Percentiles rank a stretch among this genome's conserved stretches.
Evolutionary conservation across 2,329 filamentous ascomycete genomes (phyloP).

Genomic region (Fonsecaea nubica): DNA sequence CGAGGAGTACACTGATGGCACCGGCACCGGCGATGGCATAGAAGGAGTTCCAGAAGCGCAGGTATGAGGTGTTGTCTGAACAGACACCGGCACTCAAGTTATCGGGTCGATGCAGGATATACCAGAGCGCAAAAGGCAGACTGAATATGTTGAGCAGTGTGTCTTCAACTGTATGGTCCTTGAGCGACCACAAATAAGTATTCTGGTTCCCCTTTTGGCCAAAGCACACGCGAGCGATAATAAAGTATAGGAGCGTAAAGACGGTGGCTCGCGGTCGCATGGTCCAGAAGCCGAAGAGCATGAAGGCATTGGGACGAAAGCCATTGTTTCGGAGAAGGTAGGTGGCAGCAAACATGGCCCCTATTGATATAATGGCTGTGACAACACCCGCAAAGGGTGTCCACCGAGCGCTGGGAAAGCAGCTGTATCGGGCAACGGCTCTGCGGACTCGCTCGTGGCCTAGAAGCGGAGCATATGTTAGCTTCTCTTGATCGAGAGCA

Average conservation of each 20-base stretch:
- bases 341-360: conserved; percentile 13
- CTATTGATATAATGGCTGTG: conserved; percentile 9
- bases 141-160: conserved; percentile 11
- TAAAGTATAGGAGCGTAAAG: conserved; percentile 13
- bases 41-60: conserved; percentile 15
- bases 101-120: conserved; percentile 11
- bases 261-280: conserved; percentile 13
- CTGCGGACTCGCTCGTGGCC: conserved; percentile 13
- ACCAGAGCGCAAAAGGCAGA: conserved; percentile 15
- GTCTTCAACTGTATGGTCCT: conserved; percentile 14
- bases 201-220: conserved; percentile 8
- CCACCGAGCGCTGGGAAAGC: conserved; percentile 11
- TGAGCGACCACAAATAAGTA: conserved; percentile 12
- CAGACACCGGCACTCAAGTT: neutral
- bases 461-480: neutral
- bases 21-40: conserved; percentile 10
- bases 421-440: neutral
- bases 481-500: neutral
- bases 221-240: conserved; percentile 11
- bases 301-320: conserved; percentile 10
- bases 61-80: conserved; percentile 8
- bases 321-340: conserved; percentile 16
- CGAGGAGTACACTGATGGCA: neutral
- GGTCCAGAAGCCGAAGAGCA: conserved; percentile 18
- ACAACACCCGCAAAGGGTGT: conserved; percentile 13